Conservation (phyloP, 2,329 filamentous ascomycete genomes). For the Rhexocercosporidium sp. region DNA sequence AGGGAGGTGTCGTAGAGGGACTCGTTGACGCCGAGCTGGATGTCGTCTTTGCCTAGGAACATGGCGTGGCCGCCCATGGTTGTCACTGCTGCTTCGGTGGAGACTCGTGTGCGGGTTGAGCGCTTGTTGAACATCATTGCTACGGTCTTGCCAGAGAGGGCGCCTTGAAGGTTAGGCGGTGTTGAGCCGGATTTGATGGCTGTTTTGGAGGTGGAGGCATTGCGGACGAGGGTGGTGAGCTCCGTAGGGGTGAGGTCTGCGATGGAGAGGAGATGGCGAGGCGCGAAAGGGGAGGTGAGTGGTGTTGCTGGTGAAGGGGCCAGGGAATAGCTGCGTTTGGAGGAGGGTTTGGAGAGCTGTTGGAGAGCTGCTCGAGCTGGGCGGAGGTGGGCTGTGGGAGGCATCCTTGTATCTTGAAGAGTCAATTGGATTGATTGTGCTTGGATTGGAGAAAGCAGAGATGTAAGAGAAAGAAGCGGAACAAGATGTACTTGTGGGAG, state of each 20-base stretch:
- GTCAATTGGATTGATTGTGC: constrained; percentile 26
- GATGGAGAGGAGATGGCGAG: constrained; percentile 82
- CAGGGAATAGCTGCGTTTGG: constrained; percentile 33
- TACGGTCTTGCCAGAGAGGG: constrained; percentile 77
- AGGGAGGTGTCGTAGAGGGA: constrained; percentile 89
- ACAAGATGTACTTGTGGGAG: constrained; percentile 9
- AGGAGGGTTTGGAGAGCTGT: constrained; percentile 31
- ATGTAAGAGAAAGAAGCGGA: neutral
- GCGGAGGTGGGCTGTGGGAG: constrained; percentile 33
- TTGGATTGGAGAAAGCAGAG: constrained; percentile 20
- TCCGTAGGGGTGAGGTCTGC: constrained; percentile 82
- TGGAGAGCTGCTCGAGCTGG: constrained; percentile 35
- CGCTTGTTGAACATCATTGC: constrained; percentile 98
- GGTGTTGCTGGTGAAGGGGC: constrained; percentile 25
- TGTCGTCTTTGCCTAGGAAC: constrained; percentile 95
- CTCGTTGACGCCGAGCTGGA: constrained; percentile 96
- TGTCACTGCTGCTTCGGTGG: constrained; percentile 89
- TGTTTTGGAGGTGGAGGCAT: constrained; percentile 78
- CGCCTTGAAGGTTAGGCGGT: constrained; percentile 62
- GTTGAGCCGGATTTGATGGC: constrained; percentile 73
- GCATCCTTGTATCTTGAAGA: constrained; percentile 16
- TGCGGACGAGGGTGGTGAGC: constrained; percentile 80
- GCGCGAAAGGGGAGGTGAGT: constrained; percentile 62
- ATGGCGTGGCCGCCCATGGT: constrained; percentile 91
- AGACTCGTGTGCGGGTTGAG: constrained; percentile 90